phyloP scores from a whole-genome alignment of 2,329 filamentous ascomycete genomes.

The Colletotrichum plurivorum region DNA sequence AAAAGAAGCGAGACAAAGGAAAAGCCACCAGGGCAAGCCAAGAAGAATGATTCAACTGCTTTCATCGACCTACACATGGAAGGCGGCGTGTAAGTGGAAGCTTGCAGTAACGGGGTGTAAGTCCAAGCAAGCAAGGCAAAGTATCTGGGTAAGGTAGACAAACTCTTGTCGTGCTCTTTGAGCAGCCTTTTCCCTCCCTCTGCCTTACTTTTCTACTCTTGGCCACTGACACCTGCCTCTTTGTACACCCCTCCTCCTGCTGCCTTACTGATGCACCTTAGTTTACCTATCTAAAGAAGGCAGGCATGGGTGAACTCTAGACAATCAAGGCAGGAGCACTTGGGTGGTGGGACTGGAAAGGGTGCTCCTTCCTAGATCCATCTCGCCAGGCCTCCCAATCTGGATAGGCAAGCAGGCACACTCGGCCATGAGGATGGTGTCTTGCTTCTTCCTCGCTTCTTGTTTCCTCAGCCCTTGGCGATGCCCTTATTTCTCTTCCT shows the following conservation, averaged over 20 bases:
- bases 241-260: slow-evolving; percentile 3
- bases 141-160: neutral
- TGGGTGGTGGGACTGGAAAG: neutral
- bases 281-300: slow-evolving; percentile 8
- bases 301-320: slow-evolving; percentile 1
- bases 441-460: no score
- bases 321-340: slow-evolving; percentile 16
- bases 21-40: slow-evolving; percentile 29
- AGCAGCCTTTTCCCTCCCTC: slow-evolving; percentile 1
- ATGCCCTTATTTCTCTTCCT: no score
- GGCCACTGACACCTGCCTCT: neutral
- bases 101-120: slow-evolving; percentile 19
- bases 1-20: neutral
- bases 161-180: neutral
- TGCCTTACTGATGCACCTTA: slow-evolving; percentile 4
- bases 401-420: neutral
- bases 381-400: neutral
- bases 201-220: neutral
- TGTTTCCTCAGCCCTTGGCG: no score
- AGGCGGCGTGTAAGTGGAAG: slow-evolving; percentile 27
- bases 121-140: slow-evolving; percentile 13
- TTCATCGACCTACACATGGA: slow-evolving; percentile 8
- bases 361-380: slow-evolving; percentile 9
- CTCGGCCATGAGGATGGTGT: neutral
- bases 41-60: slow-evolving; percentile 17